These are phyloP conservation scores for Tetracladium maxilliforme DNA, from an alignment of 2,329 filamentous ascomycete species.

Conservation along the genomic window DNA sequence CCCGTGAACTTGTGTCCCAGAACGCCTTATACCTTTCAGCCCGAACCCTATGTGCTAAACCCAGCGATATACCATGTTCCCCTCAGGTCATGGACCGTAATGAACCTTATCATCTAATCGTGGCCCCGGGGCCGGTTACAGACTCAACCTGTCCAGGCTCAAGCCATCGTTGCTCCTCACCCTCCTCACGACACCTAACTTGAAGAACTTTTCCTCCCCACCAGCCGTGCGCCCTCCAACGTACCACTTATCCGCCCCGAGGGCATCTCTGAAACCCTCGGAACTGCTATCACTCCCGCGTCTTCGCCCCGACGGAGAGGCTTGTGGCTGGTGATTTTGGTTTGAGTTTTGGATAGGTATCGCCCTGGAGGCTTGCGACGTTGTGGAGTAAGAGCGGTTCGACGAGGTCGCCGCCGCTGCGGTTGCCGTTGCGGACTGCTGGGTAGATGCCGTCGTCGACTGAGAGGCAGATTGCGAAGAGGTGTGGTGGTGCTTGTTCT, in stretches of 20 bases:
- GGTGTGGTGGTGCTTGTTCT: conserved; percentile 8
- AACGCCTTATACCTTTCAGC: too few relatives aligned
- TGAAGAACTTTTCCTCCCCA: conserved; percentile 73
- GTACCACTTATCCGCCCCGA: conserved; percentile 67
- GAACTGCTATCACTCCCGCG: conserved; percentile 61
- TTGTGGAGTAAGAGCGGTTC: conserved; percentile 12
- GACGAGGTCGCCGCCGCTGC: conserved; percentile 7
- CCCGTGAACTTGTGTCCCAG: too few relatives aligned
- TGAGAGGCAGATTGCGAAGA: conserved; percentile 5
- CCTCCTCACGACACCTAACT: conserved; percentile 60
- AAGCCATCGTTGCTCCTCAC: conserved; percentile 61
- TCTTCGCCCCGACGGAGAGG: conserved; percentile 7
- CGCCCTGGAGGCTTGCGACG: too few relatives aligned
- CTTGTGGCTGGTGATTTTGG: too few relatives aligned
- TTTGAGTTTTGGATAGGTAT: too few relatives aligned
- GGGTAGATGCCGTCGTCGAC: conserved; percentile 6
- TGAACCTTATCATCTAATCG: too few relatives aligned
- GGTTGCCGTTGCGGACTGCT: background rate
- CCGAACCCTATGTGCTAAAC: too few relatives aligned
- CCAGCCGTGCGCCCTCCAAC: conserved; percentile 62
- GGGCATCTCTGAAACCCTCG: conserved; percentile 61
- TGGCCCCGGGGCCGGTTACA: too few relatives aligned
- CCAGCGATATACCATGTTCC: too few relatives aligned
- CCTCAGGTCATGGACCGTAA: too few relatives aligned
- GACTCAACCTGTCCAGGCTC: conserved; percentile 60